These are phyloP conservation scores for Mycena capillaripes DNA, from an alignment of 768 basidiomycete species.

Conservation along the genomic window DNA sequence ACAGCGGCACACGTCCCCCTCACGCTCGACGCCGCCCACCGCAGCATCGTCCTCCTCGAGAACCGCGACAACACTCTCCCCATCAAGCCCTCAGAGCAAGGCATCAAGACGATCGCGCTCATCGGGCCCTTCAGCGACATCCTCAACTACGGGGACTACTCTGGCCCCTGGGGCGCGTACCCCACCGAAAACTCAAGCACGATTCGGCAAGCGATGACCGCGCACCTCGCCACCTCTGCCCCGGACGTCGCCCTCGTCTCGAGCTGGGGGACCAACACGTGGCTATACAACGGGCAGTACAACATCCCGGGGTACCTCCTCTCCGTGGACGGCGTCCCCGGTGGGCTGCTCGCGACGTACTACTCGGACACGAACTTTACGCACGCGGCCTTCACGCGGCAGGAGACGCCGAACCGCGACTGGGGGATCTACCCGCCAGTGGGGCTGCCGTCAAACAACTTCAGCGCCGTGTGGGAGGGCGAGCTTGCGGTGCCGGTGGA, in stretches of 20 bases:
- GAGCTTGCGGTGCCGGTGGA: constrained; percentile 40
- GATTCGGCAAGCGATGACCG: constrained; percentile 38
- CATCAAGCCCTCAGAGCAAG: constrained; percentile 35
- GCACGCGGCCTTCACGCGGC: constrained; percentile 32
- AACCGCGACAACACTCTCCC: constrained; percentile 41
- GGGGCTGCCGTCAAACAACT: constrained; percentile 44
- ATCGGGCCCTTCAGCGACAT: constrained; percentile 43
- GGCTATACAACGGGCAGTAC: constrained; percentile 43
- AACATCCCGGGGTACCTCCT: constrained; percentile 42
- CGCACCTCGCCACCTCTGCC: constrained; percentile 30
- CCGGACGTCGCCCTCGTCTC: constrained; percentile 36
- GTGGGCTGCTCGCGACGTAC: constrained; percentile 38
- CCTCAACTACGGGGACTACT: constrained; percentile 43
- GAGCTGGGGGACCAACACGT: constrained; percentile 41
- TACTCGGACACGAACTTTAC: constrained; percentile 42
- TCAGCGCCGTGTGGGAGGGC: constrained; percentile 45
- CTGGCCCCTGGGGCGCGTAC: constrained; percentile 40
- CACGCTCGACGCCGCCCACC: constrained; percentile 42
- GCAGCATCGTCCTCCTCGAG: constrained; percentile 43
- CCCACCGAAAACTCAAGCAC: constrained; percentile 38
- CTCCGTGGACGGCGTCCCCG: constrained; percentile 31
- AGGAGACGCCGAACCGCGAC: constrained; percentile 42
- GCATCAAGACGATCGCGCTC: constrained; percentile 39
- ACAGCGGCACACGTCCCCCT: constrained; percentile 39
- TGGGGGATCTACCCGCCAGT: constrained; percentile 45